phyloP scores from a whole-genome alignment of 1,284 basidiomycete genomes.

The Cryptococcus sp. region DNA sequence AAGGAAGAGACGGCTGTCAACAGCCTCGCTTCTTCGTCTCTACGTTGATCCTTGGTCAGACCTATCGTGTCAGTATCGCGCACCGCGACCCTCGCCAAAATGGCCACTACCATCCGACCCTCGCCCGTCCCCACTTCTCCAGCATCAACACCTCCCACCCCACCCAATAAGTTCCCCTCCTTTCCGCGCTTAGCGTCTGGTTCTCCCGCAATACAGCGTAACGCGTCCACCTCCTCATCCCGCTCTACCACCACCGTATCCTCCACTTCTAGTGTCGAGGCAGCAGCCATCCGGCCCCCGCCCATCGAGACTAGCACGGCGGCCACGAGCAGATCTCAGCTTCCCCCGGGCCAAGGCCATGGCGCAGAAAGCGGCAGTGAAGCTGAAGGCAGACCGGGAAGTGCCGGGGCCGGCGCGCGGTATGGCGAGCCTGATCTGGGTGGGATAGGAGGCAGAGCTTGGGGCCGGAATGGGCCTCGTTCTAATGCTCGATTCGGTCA shows the following conservation, averaged over 20 bases:
- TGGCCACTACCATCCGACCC: slow-evolving; percentile 22
- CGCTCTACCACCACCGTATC: slow-evolving; percentile 43
- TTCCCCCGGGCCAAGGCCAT: slow-evolving; percentile 2
- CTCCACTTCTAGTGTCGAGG: slow-evolving; percentile 47
- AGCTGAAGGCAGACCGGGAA: neutral
- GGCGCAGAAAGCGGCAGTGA: neutral
- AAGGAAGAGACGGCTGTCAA: too few species aligned
- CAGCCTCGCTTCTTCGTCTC: too few species aligned
- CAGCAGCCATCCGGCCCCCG: slow-evolving; percentile 50
- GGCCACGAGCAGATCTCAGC: slow-evolving; percentile 37
- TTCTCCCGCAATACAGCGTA: slow-evolving; percentile 35
- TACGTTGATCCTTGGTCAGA: too few species aligned
- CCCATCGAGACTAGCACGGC: slow-evolving; percentile 50
- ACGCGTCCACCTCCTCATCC: slow-evolving; percentile 45
- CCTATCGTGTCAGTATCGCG: neutral
- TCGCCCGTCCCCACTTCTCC: slow-evolving; percentile 21
- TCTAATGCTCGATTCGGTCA: slow-evolving; percentile 8
- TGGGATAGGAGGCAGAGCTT: slow-evolving; percentile 31
- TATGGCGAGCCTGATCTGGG: slow-evolving; percentile 15
- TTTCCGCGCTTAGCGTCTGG: slow-evolving; percentile 21
- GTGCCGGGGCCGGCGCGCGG: neutral
- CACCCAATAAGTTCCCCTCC: slow-evolving; percentile 18
- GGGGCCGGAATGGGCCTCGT: slow-evolving; percentile 38
- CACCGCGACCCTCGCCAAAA: neutral
- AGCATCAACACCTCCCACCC: slow-evolving; percentile 14